These are phyloP conservation scores for Pholiota molesta DNA, from an alignment of 768 basidiomycete genomes.

Conservation along the genomic window DNA sequence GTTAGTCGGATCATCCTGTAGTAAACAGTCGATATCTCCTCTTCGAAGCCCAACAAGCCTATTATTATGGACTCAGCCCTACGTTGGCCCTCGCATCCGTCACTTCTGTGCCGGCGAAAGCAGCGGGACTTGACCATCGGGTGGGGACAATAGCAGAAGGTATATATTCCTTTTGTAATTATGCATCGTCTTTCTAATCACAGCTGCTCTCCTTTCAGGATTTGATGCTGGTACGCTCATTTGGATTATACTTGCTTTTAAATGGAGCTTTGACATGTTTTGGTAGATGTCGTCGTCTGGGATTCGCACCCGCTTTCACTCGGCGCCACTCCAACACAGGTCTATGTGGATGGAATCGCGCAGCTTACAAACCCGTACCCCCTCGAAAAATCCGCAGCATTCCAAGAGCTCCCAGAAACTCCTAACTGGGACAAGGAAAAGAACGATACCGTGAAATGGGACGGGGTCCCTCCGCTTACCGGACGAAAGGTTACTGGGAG, in stretches of 20 bases:
- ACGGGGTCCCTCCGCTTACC: slow-evolving; percentile 71
- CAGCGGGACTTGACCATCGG: slow-evolving; percentile 69
- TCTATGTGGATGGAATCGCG: slow-evolving; percentile 82
- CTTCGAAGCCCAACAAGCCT: slow-evolving; percentile 72
- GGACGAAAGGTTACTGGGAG: slow-evolving; percentile 32
- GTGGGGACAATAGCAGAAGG: slow-evolving; percentile 64
- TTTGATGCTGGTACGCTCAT: slow-evolving; percentile 63
- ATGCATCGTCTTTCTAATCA: background rate
- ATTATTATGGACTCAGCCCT: slow-evolving; percentile 63
- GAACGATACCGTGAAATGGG: slow-evolving; percentile 54
- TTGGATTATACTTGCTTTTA: background rate
- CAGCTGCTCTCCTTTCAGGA: slow-evolving; percentile 35
- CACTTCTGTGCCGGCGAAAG: slow-evolving; percentile 64
- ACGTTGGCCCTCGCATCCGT: slow-evolving; percentile 64
- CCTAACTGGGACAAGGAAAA: slow-evolving; percentile 69
- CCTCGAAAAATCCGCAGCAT: slow-evolving; percentile 44
- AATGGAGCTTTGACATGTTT: background rate
- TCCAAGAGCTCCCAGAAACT: slow-evolving; percentile 53
- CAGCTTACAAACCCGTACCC: slow-evolving; percentile 48
- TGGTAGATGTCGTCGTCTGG: slow-evolving; percentile 59
- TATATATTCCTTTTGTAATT: slow-evolving; percentile 15
- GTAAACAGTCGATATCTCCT: slow-evolving; percentile 67
- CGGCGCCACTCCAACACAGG: slow-evolving; percentile 81
- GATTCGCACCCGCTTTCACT: slow-evolving; percentile 77
- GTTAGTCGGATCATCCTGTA: slow-evolving; percentile 60